Evolutionary conservation across 148 eudicot species (phyloP), one percentile per base, ranked within the genome.

Genomic region (Dysphania ambrosioides): DNA sequence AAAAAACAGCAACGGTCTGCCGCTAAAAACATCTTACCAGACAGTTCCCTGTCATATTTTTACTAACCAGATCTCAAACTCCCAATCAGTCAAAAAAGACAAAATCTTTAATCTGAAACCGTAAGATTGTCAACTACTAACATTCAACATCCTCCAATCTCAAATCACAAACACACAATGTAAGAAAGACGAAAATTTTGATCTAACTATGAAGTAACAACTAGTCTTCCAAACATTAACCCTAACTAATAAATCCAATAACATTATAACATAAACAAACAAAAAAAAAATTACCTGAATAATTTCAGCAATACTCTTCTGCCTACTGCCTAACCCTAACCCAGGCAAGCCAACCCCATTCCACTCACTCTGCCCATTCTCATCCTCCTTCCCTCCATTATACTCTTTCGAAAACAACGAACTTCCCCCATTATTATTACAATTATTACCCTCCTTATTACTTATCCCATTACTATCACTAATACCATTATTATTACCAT

Each of bases 331-430:
- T 59, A 92, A 79, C 9, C 91, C 97, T 53, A 89, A 83, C 44
- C 93, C 92, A 19, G 89, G 89, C 86, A 92, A 88, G 23, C 97
- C 97, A 67, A 89, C 89, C 3, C 95, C 87, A 59, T 85, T 82
- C 94, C 97, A 92, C 67, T 90, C 88, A 64, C 61, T 76, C 77
- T 71, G 51, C 15, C 82, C 87, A 66, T 70, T 79, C 58, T 80
- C 55, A 4, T 67, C 87, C 62, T 68, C 78, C 49, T 63, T 69
- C 55, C 72, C 78, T 56, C 81, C 82, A 34, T 70, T 74, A 61
- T 76, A 75, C 69, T 80, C 82, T 26, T 38, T 72, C 16, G 77
- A 51, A 68, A 85, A 85, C 66, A 81, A 44, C 4, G 82, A 78
- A 44, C 18, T 67, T 42, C 53, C 71, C 10, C 44, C 68, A 63